Conservation (phyloP, 1,284 basidiomycete genomes). For the Afroboletus lepidellus region DNA sequence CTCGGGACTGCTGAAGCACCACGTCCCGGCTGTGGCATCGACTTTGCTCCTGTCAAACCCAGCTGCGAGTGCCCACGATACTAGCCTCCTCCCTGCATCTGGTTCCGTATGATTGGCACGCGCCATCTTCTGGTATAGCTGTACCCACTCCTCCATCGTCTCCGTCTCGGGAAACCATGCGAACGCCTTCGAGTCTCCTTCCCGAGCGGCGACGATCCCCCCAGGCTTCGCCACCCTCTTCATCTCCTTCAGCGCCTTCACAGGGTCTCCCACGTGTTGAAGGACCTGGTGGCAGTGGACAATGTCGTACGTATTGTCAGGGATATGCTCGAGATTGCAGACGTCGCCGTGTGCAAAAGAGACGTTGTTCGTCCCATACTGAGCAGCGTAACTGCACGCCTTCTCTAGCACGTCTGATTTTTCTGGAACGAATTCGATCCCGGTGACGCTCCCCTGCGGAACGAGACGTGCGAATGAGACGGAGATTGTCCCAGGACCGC, state of each 20-base stretch:
- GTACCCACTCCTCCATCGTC: background rate
- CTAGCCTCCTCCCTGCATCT: background rate
- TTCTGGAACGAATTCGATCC: slow-evolving; percentile 34
- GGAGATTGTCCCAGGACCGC: slow-evolving; percentile 47
- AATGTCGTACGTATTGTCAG: slow-evolving; percentile 31
- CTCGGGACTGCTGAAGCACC: slow-evolving; percentile 21
- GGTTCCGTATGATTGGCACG: too few species aligned
- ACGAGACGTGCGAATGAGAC: slow-evolving; percentile 40
- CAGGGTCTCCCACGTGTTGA: background rate
- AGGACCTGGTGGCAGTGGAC: slow-evolving; percentile 31
- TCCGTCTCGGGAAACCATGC: background rate
- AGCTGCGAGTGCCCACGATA: background rate
- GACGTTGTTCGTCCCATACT: slow-evolving; percentile 30
- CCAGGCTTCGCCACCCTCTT: too few species aligned
- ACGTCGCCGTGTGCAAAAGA: slow-evolving; percentile 36
- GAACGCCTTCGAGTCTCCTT: background rate
- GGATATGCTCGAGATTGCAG: slow-evolving; percentile 26
- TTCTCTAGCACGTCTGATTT: slow-evolving; percentile 18
- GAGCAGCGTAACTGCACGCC: slow-evolving; percentile 30
- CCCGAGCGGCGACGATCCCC: background rate
- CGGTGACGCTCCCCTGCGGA: slow-evolving; percentile 40
- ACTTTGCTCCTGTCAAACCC: background rate
- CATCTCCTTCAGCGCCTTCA: background rate
- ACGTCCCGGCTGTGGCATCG: background rate
- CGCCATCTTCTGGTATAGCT: background rate